These are phyloP conservation scores for Scedosporium apiospermum DNA, from an alignment of 2,329 filamentous ascomycete genomes.

Conservation along the genomic window DNA sequence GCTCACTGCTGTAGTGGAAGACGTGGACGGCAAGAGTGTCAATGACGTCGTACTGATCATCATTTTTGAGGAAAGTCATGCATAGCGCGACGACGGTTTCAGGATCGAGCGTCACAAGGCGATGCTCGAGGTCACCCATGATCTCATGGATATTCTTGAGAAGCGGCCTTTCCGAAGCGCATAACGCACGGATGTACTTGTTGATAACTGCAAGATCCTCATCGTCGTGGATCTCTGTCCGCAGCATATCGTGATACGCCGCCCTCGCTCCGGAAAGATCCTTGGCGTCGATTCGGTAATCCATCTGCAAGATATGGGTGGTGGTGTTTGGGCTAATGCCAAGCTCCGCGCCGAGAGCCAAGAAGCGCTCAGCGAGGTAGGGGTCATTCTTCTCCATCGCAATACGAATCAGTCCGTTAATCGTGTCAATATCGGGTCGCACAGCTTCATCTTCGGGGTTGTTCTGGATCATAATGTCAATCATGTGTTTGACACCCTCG, in stretches of 20 bases:
- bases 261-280: constrained; percentile 62
- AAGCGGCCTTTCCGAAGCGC: constrained; percentile 47
- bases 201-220: constrained; percentile 59
- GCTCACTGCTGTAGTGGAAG: constrained; percentile 58
- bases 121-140: constrained; percentile 62
- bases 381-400: constrained; percentile 62
- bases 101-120: constrained; percentile 59
- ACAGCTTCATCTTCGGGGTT: constrained; percentile 34
- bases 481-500: constrained; percentile 64
- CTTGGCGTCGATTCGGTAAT: constrained; percentile 62
- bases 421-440: constrained; percentile 56
- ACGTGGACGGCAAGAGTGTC: constrained; percentile 72
- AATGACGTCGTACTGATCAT: constrained; percentile 69
- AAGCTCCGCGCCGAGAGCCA: constrained; percentile 55
- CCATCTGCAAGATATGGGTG: constrained; percentile 66
- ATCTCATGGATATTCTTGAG: constrained; percentile 66
- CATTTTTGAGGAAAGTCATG: constrained; percentile 61
- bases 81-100: constrained; percentile 67
- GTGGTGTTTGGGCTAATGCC: constrained; percentile 56
- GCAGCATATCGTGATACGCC: constrained; percentile 54
- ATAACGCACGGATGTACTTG: constrained; percentile 61
- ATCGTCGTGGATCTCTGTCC: constrained; percentile 37
- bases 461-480: constrained; percentile 52
- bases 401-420: constrained; percentile 67
- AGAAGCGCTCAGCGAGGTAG: constrained; percentile 64